Conservation (phyloP, 106 monocot species). For the Chionographis japonica region DNA sequence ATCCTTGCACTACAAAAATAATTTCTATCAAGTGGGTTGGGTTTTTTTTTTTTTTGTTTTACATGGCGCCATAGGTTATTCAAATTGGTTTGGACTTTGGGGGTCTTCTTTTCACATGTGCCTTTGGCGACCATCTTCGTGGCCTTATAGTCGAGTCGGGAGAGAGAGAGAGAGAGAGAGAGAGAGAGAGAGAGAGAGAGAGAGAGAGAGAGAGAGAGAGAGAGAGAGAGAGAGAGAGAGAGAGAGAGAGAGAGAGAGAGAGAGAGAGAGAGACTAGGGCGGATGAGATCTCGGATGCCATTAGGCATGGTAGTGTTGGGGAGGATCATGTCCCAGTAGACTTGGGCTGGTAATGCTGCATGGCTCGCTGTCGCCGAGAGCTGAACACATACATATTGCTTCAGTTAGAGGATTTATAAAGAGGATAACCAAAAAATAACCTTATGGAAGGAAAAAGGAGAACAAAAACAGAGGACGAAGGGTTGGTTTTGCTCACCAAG, state of each 20-base stretch:
- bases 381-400: not conserved
- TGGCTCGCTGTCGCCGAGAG: constrained; percentile 7
- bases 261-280: constrained; percentile 17
- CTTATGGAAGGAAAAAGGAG: not conserved
- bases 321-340: constrained; percentile 46
- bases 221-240: constrained; percentile 3
- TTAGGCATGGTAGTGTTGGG: constrained; percentile 57
- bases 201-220: not conserved
- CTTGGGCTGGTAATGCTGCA: constrained; percentile 28
- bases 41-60: no score
- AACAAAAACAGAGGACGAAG: not conserved
- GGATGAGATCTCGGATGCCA: constrained; percentile 24
- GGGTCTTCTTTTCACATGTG: no score
- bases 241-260: constrained; percentile 3
- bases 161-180: no score
- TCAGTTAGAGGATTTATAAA: no score
- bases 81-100: no score
- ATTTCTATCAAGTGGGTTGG: no score
- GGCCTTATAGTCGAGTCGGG: not conserved
- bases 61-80: no score
- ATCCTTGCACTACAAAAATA: no score
- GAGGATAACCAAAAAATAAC: no score
- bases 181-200: no score
- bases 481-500: constrained; percentile 15
- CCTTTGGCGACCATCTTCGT: not conserved